Evolutionary conservation across 78 protist species (phyloP), one percentile per base, ranked within the genome.

Genomic region (Cavenderia fasciculata): DNA sequence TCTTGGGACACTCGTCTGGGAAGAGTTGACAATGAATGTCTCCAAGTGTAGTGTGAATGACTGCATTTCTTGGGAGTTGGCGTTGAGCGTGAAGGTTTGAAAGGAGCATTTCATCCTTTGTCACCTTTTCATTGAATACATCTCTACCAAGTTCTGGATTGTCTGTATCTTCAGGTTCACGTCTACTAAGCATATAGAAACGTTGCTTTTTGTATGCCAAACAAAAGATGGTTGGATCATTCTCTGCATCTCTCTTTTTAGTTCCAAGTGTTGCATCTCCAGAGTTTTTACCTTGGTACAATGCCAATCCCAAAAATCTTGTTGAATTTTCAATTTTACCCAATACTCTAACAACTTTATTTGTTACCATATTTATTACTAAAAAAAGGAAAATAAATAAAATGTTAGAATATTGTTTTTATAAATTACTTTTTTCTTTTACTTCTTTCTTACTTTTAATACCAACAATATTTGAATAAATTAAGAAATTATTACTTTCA

Each of bases 51-150:
- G 99, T 98, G 75, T 98, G 98, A 27, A 97, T 59, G 33, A 94
- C 77, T 1, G 96, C 96, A 43, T 54, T 40, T 47, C 73, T 59
- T 19, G 95, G 94, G 29, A 94, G 16, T 52, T 75, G 57, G 43
- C 62, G 74, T 31, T 51, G 57, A 5, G 54, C 29, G 38, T 54
- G 79, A n/a, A n/a, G n/a, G 57, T 41, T 47, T 44, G 52, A 52
- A 19, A 87, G 31, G 7, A 86, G 40, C 38, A 76, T 12, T 59
- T 96, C 97, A 44, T 97, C 99, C 19, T 79, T 69, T 19, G 90
- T 72, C 2, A 98, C 98, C 73, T 92, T 95, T 87, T 98, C 99
- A 93, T 98, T 98, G 91, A 95, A 95, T 1, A 97, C 95, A 34
- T 98, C 99, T 29, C 99, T 97, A 3, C 96, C 96, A 6, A 62